These are phyloP conservation scores for Clavispora vitiphila DNA, from an alignment of 805 yeast species.

Conservation along the genomic window DNA sequence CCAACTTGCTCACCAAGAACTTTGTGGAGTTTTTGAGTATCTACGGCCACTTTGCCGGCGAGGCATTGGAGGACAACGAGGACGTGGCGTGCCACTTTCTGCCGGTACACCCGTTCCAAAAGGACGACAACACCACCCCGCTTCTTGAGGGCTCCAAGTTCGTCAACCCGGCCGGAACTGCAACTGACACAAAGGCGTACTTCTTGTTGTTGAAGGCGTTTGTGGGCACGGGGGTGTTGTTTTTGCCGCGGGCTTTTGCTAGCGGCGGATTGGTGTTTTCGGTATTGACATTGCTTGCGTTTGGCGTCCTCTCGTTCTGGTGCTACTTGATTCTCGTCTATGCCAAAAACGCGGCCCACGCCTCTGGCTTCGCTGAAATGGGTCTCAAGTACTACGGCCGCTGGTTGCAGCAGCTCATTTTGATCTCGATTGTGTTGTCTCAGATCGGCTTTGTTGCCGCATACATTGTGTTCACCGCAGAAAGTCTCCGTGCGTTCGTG, in stretches of 20 bases:
- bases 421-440: conserved; percentile 60
- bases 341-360: conserved; percentile 55
- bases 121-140: conserved; percentile 37
- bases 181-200: conserved; percentile 69
- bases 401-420: conserved; percentile 59
- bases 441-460: conserved; percentile 82
- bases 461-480: conserved; percentile 73
- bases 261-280: conserved; percentile 72
- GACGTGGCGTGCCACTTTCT: conserved; percentile 52
- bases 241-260: conserved; percentile 63
- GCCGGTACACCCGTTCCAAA: conserved; percentile 16
- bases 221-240: conserved; percentile 72
- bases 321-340: conserved; percentile 64
- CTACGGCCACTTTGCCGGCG: conserved; percentile 87
- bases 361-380: conserved; percentile 76
- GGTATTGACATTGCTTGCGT: conserved; percentile 44
- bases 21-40: conserved; percentile 72
- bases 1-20: conserved; percentile 58
- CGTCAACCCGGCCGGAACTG: conserved; percentile 45
- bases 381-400: conserved; percentile 60
- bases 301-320: conserved; percentile 72
- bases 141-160: conserved; percentile 11
- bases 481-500: conserved; percentile 62
- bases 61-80: conserved; percentile 62
- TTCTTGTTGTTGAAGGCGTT: conserved; percentile 68